Percentiles rank a stretch among this genome's conserved stretches.
phyloP scores from a whole-genome alignment of 2,329 filamentous ascomycete genomes.

The Plectosphaerella sp. region DNA sequence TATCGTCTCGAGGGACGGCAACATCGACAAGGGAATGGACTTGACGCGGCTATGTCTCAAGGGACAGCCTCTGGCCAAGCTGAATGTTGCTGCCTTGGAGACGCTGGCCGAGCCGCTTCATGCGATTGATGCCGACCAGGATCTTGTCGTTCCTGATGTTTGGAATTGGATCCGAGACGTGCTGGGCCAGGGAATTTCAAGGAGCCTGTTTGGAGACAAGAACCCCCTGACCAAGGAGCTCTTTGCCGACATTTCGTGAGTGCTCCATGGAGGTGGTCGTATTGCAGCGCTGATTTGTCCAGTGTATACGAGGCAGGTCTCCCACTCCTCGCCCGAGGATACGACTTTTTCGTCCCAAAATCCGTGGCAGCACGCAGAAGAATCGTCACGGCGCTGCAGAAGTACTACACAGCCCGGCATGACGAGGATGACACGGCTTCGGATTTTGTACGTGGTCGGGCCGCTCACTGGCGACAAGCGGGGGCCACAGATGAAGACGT shows the following conservation, averaged over 20 bases:
- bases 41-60: slow-evolving; percentile 27
- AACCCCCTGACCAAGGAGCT: slow-evolving; percentile 33
- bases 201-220: slow-evolving; percentile 36
- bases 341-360: slow-evolving; percentile 16
- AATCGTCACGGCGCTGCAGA: slow-evolving; percentile 17
- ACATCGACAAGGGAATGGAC: slow-evolving; percentile 15
- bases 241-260: slow-evolving; percentile 11
- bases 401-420: slow-evolving; percentile 21
- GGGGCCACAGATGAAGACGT: slow-evolving; percentile 22
- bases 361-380: slow-evolving; percentile 16
- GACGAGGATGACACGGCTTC: slow-evolving; percentile 21
- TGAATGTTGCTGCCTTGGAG: slow-evolving; percentile 29
- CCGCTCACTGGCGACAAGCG: slow-evolving; percentile 18
- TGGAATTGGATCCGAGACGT: slow-evolving; percentile 32
- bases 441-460: slow-evolving; percentile 20
- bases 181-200: slow-evolving; percentile 31
- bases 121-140: slow-evolving; percentile 6
- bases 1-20: background rate
- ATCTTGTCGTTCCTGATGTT: slow-evolving; percentile 22
- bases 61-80: slow-evolving; percentile 22
- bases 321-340: slow-evolving; percentile 21
- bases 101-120: slow-evolving; percentile 25
- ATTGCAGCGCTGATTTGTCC: too few relatives aligned
- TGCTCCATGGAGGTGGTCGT: too few relatives aligned
- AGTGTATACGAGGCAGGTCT: slow-evolving; percentile 19